Conservation (phyloP, 2,329 filamentous ascomycete genomes). For the Ophiostoma piceae region DNA sequence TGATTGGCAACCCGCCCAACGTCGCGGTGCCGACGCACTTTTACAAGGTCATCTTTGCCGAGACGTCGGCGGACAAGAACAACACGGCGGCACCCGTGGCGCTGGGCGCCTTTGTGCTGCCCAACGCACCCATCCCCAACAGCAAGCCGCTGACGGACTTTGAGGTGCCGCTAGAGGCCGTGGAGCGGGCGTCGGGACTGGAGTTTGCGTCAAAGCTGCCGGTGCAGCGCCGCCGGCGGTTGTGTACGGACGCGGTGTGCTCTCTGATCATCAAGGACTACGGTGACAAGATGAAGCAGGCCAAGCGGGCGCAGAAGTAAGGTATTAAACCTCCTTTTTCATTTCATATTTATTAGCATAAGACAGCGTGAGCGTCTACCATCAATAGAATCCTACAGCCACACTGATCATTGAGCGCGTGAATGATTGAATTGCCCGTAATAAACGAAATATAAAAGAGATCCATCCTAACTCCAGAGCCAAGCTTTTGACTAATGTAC, state of each 20-base stretch:
- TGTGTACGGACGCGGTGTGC: constrained; percentile 85
- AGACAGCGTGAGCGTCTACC: neutral
- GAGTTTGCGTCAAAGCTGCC: constrained; percentile 84
- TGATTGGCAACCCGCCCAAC: constrained; percentile 88
- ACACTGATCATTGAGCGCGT: neutral
- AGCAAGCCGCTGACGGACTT: constrained; percentile 83
- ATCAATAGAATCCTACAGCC: neutral
- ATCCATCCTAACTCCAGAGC: neutral
- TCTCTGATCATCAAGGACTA: constrained; percentile 79
- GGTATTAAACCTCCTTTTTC: neutral
- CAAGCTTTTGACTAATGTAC: constrained; percentile 2
- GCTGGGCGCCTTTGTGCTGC: constrained; percentile 88
- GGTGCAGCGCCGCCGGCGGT: constrained; percentile 62
- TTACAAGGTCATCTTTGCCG: constrained; percentile 97
- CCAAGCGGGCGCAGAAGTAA: constrained; percentile 34
- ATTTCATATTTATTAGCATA: neutral
- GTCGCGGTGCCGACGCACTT: constrained; percentile 97
- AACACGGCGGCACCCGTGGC: constrained; percentile 64
- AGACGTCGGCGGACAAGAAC: constrained; percentile 64
- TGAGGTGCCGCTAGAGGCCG: constrained; percentile 86
- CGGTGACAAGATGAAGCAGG: constrained; percentile 52
- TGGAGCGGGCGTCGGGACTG: constrained; percentile 86
- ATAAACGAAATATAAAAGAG: neutral
- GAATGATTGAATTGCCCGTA: neutral
- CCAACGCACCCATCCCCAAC: constrained; percentile 85